phyloP scores from a whole-genome alignment of 2,329 filamentous ascomycete genomes.

The Sporothrix curviconia region DNA sequence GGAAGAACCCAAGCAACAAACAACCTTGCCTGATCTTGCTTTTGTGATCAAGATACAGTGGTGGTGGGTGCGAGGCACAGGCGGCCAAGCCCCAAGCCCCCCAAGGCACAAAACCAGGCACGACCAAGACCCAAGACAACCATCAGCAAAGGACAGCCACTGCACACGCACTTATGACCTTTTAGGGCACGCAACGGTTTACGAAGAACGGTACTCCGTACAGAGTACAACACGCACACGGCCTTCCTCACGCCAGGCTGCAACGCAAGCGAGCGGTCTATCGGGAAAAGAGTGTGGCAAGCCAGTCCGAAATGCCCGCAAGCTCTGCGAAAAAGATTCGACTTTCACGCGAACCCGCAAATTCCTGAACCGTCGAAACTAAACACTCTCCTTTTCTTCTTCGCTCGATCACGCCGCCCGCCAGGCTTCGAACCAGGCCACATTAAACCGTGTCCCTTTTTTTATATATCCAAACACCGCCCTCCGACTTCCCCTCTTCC shows the following conservation, averaged over 20 bases:
- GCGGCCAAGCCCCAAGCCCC: background rate
- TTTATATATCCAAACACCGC: background rate
- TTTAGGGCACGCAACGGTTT: background rate
- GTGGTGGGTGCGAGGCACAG: background rate
- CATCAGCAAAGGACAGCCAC: background rate
- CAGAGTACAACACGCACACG: too few relatives aligned
- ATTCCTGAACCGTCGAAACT: slow-evolving; percentile 7
- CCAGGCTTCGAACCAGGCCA: background rate
- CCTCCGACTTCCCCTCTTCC: background rate
- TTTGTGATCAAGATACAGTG: background rate
- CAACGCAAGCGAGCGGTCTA: background rate
- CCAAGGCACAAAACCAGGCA: slow-evolving; percentile 1
- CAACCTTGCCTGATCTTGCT: background rate
- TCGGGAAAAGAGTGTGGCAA: background rate
- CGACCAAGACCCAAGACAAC: background rate
- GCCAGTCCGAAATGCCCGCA: background rate
- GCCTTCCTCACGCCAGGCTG: too few relatives aligned
- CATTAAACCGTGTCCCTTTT: background rate
- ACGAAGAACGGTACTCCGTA: background rate
- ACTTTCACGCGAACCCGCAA: background rate
- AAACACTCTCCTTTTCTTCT: background rate
- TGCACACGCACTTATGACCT: background rate
- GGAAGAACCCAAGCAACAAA: background rate
- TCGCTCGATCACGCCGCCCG: background rate
- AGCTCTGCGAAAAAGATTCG: slow-evolving; percentile 4